These are phyloP conservation scores for Prillingera fragicola DNA, from an alignment of 1,284 basidiomycete genomes.

Conservation along the genomic window DNA sequence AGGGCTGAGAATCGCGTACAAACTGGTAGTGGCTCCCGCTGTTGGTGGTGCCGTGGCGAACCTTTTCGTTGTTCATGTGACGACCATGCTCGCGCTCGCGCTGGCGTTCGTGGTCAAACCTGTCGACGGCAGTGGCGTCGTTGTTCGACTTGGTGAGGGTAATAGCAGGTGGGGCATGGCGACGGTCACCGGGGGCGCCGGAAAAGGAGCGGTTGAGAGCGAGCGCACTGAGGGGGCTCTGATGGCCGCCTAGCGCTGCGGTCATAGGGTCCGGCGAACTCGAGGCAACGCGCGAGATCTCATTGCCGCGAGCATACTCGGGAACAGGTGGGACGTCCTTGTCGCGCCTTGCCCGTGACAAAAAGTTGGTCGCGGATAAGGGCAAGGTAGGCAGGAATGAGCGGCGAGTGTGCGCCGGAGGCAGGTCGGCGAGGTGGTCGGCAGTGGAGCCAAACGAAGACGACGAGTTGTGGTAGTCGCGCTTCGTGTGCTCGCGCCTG, in stretches of 20 bases:
- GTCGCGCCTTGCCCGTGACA: neutral
- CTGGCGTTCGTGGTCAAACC: too few species aligned
- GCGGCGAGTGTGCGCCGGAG: conserved; percentile 4
- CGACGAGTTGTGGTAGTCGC: conserved; percentile 4
- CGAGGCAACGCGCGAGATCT: neutral
- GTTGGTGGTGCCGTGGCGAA: too few species aligned
- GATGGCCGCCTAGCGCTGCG: conserved; percentile 8
- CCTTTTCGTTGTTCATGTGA: too few species aligned
- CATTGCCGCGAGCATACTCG: too few species aligned
- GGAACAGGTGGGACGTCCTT: neutral
- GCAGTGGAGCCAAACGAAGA: conserved; percentile 9
- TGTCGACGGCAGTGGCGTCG: too few species aligned
- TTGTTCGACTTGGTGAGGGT: too few species aligned
- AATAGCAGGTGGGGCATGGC: too few species aligned
- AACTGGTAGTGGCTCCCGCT: too few species aligned
- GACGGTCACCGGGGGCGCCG: neutral
- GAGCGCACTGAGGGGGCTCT: conserved; percentile 9
- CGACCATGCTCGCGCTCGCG: too few species aligned
- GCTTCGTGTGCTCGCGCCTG: conserved; percentile 1
- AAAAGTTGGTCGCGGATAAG: conserved; percentile 7
- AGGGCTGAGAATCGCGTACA: too few species aligned
- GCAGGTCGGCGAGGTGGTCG: neutral
- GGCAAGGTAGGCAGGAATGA: conserved; percentile 11
- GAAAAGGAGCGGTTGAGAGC: neutral
- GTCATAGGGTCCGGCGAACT: conserved; percentile 12